These are phyloP conservation scores for Starmera pachycereana DNA, from an alignment of 805 yeast genomes.

Conservation along the genomic window DNA sequence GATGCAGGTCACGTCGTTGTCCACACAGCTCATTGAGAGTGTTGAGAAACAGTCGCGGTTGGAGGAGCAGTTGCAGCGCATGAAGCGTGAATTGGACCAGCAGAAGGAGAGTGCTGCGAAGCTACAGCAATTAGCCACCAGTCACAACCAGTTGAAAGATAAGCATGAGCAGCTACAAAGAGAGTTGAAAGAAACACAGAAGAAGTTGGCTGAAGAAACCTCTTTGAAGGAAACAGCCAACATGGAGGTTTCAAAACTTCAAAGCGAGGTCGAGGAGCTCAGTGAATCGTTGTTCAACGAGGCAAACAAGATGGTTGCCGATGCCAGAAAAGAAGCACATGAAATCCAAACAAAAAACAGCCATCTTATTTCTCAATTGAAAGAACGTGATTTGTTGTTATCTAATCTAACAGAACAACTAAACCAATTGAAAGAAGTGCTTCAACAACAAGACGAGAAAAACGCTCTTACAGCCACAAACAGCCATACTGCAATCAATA, in stretches of 20 bases:
- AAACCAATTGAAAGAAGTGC: slow-evolving; percentile 47
- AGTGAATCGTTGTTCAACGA: slow-evolving; percentile 71
- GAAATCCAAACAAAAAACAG: slow-evolving; percentile 49
- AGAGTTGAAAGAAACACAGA: slow-evolving; percentile 23
- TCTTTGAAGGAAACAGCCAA: slow-evolving; percentile 39
- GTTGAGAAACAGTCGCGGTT: slow-evolving; percentile 45
- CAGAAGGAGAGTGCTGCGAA: slow-evolving; percentile 16
- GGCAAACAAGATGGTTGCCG: slow-evolving; percentile 77
- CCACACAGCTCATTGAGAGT: slow-evolving; percentile 51
- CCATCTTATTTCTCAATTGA: slow-evolving; percentile 40
- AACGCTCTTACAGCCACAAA: slow-evolving; percentile 3
- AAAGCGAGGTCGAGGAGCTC: slow-evolving; percentile 71
- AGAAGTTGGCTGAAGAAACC: slow-evolving; percentile 20
- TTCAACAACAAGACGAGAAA: slow-evolving; percentile 37
- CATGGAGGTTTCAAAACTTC: slow-evolving; percentile 45
- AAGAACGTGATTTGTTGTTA: slow-evolving; percentile 61
- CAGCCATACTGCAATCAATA: slow-evolving; percentile 2
- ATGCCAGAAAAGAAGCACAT: slow-evolving; percentile 61
- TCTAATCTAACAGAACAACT: slow-evolving; percentile 60
- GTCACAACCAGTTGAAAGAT: slow-evolving; percentile 21
- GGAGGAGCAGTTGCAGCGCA: slow-evolving; percentile 35
- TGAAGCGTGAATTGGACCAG: slow-evolving; percentile 26
- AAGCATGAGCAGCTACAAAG: slow-evolving; percentile 24
- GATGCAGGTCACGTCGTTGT: slow-evolving; percentile 42
- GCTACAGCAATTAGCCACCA: slow-evolving; percentile 13